These are phyloP conservation scores for Penicillium parvum DNA, from an alignment of 495 filamentous ascomycete species.

Conservation along the genomic window DNA sequence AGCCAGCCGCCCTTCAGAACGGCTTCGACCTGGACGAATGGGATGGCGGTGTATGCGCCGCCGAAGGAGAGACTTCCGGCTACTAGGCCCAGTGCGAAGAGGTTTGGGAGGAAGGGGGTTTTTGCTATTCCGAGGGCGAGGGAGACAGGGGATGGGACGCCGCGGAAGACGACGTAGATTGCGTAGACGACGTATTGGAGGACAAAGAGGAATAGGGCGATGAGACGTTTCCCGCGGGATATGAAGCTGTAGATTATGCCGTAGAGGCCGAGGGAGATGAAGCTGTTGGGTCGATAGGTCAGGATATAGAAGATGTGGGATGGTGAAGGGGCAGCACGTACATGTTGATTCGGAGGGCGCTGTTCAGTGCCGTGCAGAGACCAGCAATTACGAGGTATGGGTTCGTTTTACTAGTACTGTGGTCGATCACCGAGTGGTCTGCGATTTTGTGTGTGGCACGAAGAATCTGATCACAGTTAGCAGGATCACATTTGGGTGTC, in stretches of 20 bases:
- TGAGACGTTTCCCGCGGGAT: neutral
- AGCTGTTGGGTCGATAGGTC: too few species aligned
- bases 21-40: neutral
- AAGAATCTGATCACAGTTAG: neutral
- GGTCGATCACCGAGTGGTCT: neutral
- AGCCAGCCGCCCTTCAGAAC: neutral
- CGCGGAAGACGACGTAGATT: neutral
- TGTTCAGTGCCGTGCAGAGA: neutral
- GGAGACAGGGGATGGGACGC: neutral
- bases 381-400: neutral
- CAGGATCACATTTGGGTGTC: neutral
- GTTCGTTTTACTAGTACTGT: neutral
- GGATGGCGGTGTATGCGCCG: neutral
- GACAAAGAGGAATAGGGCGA: neutral
- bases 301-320: too few species aligned
- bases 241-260: conserved; percentile 1
- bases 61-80: neutral
- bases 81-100: neutral
- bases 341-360: neutral
- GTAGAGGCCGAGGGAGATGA: conserved; percentile 1
- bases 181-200: neutral
- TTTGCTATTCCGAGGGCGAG: neutral
- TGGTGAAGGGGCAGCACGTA: neutral
- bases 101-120: neutral
- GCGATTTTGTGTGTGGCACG: neutral